Evolutionary conservation across 2,329 filamentous ascomycete genomes (phyloP), one percentile per base, ranked within the genome.

Genomic region (Talaromyces sp.): DNA sequence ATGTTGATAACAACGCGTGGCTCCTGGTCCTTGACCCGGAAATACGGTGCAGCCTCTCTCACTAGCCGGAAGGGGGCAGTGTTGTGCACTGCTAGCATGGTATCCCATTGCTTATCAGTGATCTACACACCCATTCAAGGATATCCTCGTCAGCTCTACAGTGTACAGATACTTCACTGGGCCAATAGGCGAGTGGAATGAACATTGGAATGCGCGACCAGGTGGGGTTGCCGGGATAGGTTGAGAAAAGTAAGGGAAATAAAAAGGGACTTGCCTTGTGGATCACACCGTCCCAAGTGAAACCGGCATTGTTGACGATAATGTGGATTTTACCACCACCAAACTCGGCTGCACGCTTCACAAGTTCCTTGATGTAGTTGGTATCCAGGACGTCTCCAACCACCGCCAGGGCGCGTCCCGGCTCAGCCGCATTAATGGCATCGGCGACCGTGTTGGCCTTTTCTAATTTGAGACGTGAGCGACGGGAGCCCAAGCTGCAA

Each of bases 231-330:
- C n/a, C n/a, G n/a, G n/a, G n/a, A n/a, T n/a, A n/a, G n/a, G n/a
- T n/a, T 13, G 17, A 22, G n/a, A 45, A 14, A 42, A 27, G 35
- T 16, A 14, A 14, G 36, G 29, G 42, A 40, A 13, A 40, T 45
- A 37, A 24, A 41, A 22, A 47, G 13, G 6, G 41, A 60, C 51
- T 13, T 19, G 82, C 80, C 76, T 94, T 95, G 80, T 95, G 90
- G 61, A 95, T 91, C 35, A 95, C 90, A 6, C 88, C 91, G 71
- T 96, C 91, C 90, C 91, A 96, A 1, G 91, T 96, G 75, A 90
- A 95, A 37, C 90, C 91, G 0, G 91, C 91, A 70, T 96, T 96
- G 75, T 96, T 95, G 54, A 96, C 89, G 51, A 96, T 87, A 69
- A 94, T 88, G 72, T 96, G 88, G 57, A 96, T 91, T 79, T 95